Percentiles rank a stretch among this genome's conserved stretches.
Conservation (phyloP, 2,329 filamentous ascomycete genomes). For the Colletotrichum tofieldiae region DNA sequence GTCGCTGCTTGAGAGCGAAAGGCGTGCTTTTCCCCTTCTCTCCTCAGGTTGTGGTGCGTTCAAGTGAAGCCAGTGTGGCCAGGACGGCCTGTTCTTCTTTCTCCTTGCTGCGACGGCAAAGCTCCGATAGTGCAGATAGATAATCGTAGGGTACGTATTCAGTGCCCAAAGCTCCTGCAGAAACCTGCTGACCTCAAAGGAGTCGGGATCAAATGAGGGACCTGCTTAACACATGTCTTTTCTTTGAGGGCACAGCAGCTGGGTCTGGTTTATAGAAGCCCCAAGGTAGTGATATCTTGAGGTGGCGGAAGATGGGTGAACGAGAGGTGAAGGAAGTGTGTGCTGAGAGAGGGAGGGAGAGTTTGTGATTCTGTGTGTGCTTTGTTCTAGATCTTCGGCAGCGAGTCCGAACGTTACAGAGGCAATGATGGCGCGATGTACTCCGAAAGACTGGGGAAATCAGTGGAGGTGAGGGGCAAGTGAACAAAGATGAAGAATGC, state of each 20-base stretch:
- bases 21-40: conserved; percentile 2
- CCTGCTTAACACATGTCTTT: conserved; percentile 43
- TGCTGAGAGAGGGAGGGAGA: background rate
- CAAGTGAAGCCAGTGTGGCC: conserved; percentile 17
- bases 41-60: conserved; percentile 11
- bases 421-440: conserved; percentile 12
- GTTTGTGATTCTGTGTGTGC: background rate
- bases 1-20: conserved; percentile 12
- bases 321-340: background rate
- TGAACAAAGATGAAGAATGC: background rate
- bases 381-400: conserved; percentile 4
- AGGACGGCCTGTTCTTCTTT: conserved; percentile 24
- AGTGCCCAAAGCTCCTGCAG: conserved; percentile 75
- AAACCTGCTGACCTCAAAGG: conserved; percentile 87
- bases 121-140: conserved; percentile 22
- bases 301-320: background rate
- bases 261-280: conserved; percentile 40
- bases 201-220: conserved; percentile 58
- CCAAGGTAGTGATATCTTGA: conserved; percentile 53
- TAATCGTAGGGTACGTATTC: conserved; percentile 36
- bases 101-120: conserved; percentile 14
- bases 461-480: conserved; percentile 3
- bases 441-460: background rate
- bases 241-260: conserved; percentile 4
- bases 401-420: conserved; percentile 2